Conservation (phyloP, 371 early-diverging fungal genomes). For the Haplosporangium sp. region DNA sequence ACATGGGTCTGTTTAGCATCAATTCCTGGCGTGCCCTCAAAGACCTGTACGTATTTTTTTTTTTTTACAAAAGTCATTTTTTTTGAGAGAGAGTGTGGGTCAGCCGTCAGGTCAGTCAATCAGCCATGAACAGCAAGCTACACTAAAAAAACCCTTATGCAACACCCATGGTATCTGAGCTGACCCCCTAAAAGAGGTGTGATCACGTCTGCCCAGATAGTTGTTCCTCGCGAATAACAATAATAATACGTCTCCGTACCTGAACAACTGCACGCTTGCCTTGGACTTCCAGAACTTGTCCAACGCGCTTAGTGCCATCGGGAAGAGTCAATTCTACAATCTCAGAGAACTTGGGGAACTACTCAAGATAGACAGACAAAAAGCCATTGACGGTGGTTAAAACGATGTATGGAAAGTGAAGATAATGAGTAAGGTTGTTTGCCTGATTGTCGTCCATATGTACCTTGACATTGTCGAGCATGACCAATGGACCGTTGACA, state of each 20-base stretch:
- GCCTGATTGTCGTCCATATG: not conserved
- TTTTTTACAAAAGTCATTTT: not conserved
- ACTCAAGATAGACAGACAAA: conserved; percentile 20
- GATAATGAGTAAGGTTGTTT: not conserved
- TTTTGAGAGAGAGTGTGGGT: conserved; percentile 13
- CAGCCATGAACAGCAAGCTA: conserved; percentile 4
- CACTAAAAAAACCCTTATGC: conserved; percentile 2
- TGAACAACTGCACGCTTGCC: conserved; percentile 99
- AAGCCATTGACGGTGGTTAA: not conserved
- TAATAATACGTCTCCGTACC: conserved; percentile 56
- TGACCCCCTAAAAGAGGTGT: conserved; percentile 19
- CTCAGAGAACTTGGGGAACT: conserved; percentile 98
- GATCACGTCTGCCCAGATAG: conserved; percentile 27
- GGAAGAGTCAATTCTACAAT: conserved; percentile 98
- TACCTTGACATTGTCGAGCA: conserved; percentile 99
- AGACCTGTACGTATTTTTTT: conserved; percentile 75
- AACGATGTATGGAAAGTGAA: not conserved
- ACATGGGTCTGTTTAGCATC: conserved; percentile 98
- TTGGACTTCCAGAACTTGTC: conserved; percentile 99
- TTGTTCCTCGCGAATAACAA: conserved; percentile 1
- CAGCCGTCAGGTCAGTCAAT: not conserved
- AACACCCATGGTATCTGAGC: not conserved
- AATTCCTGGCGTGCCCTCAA: conserved; percentile 99
- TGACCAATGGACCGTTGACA: conserved; percentile 99
- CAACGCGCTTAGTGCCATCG: conserved; percentile 96